Evolutionary conservation across 1,139 yeast species (phyloP).

Genomic region (Waltiozyma sp.): DNA sequence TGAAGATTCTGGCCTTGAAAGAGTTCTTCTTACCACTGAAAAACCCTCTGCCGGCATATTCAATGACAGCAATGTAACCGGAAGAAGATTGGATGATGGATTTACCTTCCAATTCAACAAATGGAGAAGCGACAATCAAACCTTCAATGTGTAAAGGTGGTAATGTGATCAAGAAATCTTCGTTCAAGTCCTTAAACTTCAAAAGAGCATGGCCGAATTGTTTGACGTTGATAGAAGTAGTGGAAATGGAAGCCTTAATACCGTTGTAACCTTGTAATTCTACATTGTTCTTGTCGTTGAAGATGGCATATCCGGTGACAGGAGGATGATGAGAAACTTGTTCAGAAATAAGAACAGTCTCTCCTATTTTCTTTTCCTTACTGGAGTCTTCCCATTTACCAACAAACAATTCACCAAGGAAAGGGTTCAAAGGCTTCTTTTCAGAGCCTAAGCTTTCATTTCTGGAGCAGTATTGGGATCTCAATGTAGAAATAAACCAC

Average conservation of each 20-base stretch:
- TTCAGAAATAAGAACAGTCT: slow-evolving; percentile 68
- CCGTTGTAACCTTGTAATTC: slow-evolving; percentile 82
- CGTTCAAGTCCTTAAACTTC: slow-evolving; percentile 47
- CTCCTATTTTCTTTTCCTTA: slow-evolving; percentile 42
- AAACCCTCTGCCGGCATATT: slow-evolving; percentile 87
- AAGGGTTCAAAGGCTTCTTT: slow-evolving; percentile 93
- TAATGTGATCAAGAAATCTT: slow-evolving; percentile 69
- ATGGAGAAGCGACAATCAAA: slow-evolving; percentile 78
- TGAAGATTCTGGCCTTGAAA: slow-evolving; percentile 72
- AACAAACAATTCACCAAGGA: slow-evolving; percentile 83
- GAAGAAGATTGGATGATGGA: slow-evolving; percentile 71
- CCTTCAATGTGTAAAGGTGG: slow-evolving; percentile 98
- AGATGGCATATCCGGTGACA: slow-evolving; percentile 74
- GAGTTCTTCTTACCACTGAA: slow-evolving; percentile 93
- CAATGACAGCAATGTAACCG: slow-evolving; percentile 67
- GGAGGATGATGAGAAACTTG: slow-evolving; percentile 98
- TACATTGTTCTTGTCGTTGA: slow-evolving; percentile 60
- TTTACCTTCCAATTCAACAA: slow-evolving; percentile 79
- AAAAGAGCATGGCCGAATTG: slow-evolving; percentile 87
- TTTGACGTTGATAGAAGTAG: slow-evolving; percentile 69
- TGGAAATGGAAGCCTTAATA: slow-evolving; percentile 70
- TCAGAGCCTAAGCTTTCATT: slow-evolving; percentile 86
- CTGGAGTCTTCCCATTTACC: slow-evolving; percentile 67
- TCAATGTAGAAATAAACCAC: slow-evolving; percentile 86
- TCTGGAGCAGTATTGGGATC: slow-evolving; percentile 89